phyloP scores from a whole-genome alignment of 345 rosid genomes.

The Citrus sp. region DNA sequence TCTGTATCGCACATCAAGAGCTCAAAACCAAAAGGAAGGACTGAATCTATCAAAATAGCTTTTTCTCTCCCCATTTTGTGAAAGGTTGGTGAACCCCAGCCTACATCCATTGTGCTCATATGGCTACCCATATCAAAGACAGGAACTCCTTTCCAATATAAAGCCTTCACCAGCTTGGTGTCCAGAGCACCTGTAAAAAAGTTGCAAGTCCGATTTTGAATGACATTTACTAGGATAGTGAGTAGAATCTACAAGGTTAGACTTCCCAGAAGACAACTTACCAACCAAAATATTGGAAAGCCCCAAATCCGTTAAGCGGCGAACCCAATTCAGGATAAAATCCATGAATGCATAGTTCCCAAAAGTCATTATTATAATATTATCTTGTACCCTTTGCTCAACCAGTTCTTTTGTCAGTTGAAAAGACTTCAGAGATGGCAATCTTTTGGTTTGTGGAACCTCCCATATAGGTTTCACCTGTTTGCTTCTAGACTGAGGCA shows the following conservation, averaged over 20 bases:
- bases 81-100: conserved; percentile 98
- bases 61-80: conserved; percentile 99
- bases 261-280: conserved; percentile 30
- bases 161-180: conserved; percentile 78
- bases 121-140: conserved; percentile 99
- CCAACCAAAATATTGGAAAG: conserved; percentile 85
- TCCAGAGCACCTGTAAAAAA: conserved; percentile 85
- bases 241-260: not conserved
- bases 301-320: conserved; percentile 80
- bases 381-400: conserved; percentile 62
- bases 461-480: conserved; percentile 61
- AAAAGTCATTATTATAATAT: conserved; percentile 80
- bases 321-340: conserved; percentile 96
- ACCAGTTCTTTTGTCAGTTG: conserved; percentile 66
- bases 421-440: conserved; percentile 79
- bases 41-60: conserved; percentile 77
- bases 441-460: conserved; percentile 53
- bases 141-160: conserved; percentile 97
- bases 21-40: conserved; percentile 85
- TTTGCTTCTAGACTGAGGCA: conserved; percentile 27
- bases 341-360: conserved; percentile 98
- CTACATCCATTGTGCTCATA: conserved; percentile 90
- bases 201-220: not conserved
- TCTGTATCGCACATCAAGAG: conserved; percentile 97
- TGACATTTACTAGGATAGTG: not conserved